Conservation (phyloP, 768 basidiomycete genomes). For the Lactifluus hygrophoroides region DNA sequence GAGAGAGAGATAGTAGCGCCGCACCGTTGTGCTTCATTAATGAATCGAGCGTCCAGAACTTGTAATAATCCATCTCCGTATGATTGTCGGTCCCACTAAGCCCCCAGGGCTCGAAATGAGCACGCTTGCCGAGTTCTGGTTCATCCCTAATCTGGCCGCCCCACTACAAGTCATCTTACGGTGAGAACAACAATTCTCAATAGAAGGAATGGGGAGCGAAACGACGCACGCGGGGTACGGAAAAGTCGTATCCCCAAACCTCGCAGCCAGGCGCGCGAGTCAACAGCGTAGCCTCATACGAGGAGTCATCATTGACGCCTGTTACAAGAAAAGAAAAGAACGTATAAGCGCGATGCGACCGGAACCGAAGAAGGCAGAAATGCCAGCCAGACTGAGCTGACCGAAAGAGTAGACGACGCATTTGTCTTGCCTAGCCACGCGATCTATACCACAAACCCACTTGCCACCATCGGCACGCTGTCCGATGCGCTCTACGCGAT, state of each 20-base stretch:
- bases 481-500: slow-evolving; percentile 39
- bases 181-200: too few species aligned
- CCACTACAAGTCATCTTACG: slow-evolving; percentile 22
- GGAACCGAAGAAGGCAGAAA: too few species aligned
- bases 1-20: slow-evolving; percentile 12
- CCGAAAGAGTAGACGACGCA: slow-evolving; percentile 33
- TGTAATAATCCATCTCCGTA: slow-evolving; percentile 35
- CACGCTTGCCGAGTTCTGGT: slow-evolving; percentile 26
- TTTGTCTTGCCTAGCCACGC: slow-evolving; percentile 25
- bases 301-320: slow-evolving; percentile 43
- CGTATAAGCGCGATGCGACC: neutral
- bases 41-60: slow-evolving; percentile 53
- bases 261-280: slow-evolving; percentile 33
- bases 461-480: slow-evolving; percentile 45
- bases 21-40: slow-evolving; percentile 56
- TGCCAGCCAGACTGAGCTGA: slow-evolving; percentile 7
- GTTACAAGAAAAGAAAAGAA: neutral
- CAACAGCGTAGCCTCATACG: slow-evolving; percentile 41
- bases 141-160: slow-evolving; percentile 35
- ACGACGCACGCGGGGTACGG: slow-evolving; percentile 28
- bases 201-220: too few species aligned
- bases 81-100: slow-evolving; percentile 36
- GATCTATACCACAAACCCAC: slow-evolving; percentile 42
- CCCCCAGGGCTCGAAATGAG: slow-evolving; percentile 36
- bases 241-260: slow-evolving; percentile 36